Conservation (phyloP, 768 basidiomycete genomes). For the Russula sp. region DNA sequence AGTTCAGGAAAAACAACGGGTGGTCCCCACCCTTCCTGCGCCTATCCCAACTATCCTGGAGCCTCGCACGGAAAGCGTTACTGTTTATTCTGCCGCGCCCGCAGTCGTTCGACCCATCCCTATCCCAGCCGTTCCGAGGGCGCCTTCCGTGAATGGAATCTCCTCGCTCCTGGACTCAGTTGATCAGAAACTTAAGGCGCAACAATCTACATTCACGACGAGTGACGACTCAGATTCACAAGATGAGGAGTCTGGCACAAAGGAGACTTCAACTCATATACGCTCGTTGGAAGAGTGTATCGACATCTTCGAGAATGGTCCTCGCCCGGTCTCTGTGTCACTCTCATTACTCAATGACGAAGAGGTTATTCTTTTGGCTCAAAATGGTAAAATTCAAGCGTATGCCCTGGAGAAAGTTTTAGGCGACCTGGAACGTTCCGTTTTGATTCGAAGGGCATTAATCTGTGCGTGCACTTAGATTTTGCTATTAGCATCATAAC, state of each 20-base stretch:
- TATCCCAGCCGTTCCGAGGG: slow-evolving; percentile 20
- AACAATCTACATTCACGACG: slow-evolving; percentile 25
- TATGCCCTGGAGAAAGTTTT: slow-evolving; percentile 94
- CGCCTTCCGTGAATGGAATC: slow-evolving; percentile 23
- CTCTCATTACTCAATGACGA: slow-evolving; percentile 75
- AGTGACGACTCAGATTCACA: slow-evolving; percentile 23
- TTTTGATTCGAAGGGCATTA: slow-evolving; percentile 75
- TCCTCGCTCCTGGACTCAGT: slow-evolving; percentile 51
- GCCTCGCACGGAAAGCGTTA: background rate
- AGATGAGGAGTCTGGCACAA: slow-evolving; percentile 18
- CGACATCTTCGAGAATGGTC: slow-evolving; percentile 69
- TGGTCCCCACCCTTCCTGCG: slow-evolving; percentile 1
- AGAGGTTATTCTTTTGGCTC: slow-evolving; percentile 80
- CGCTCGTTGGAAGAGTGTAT: slow-evolving; percentile 73
- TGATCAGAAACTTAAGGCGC: slow-evolving; percentile 41
- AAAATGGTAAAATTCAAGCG: slow-evolving; percentile 89
- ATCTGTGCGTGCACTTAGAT: slow-evolving; percentile 58
- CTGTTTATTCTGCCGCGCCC: slow-evolving; percentile 13
- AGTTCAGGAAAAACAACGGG: slow-evolving; percentile 13
- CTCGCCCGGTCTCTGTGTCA: slow-evolving; percentile 49
- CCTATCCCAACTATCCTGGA: background rate
- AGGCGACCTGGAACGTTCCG: slow-evolving; percentile 83
- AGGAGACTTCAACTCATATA: slow-evolving; percentile 13
- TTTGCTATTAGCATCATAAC: background rate
- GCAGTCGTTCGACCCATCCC: slow-evolving; percentile 21